A percentile compares a stretch with the other conserved stretches of the same genome.
Conservation (phyloP, 1,284 basidiomycete genomes). For the Fomitopsis pinicola region DNA sequence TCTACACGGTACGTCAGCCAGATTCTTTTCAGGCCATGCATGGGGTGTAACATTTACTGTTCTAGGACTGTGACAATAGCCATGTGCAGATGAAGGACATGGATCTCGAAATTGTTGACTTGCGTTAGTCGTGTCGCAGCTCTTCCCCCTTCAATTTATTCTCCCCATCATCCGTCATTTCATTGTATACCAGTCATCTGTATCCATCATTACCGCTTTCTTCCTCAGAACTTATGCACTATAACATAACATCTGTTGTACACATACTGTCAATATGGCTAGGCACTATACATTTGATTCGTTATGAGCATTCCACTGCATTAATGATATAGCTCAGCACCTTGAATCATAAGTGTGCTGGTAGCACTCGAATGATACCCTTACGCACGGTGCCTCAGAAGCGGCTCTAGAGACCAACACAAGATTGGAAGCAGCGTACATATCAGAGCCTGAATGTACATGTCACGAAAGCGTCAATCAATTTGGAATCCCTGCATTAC, state of each 20-base stretch:
- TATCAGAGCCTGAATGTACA: neutral
- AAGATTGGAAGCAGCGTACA: neutral
- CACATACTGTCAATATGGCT: neutral
- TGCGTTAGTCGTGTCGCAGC: neutral
- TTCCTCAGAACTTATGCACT: neutral
- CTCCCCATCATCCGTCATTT: neutral
- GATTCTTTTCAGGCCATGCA: neutral
- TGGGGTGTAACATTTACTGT: neutral
- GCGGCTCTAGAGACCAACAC: no score
- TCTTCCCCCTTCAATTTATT: neutral
- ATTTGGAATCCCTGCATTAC: constrained; percentile 16
- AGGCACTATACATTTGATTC: neutral
- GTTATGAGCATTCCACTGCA: neutral
- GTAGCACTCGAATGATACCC: no score
- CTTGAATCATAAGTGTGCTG: no score
- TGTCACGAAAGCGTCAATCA: neutral
- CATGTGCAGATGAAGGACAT: constrained; percentile 76
- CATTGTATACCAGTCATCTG: constrained; percentile 7
- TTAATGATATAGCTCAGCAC: no score
- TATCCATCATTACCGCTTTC: constrained; percentile 1
- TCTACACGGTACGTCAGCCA: constrained; percentile 67
- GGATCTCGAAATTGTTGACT: constrained; percentile 20
- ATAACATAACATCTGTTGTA: neutral
- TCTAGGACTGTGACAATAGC: constrained; percentile 71
- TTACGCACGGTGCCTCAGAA: no score